phyloP scores from a whole-genome alignment of 2,329 filamentous ascomycete species.

The Cytospora paraplurivora region DNA sequence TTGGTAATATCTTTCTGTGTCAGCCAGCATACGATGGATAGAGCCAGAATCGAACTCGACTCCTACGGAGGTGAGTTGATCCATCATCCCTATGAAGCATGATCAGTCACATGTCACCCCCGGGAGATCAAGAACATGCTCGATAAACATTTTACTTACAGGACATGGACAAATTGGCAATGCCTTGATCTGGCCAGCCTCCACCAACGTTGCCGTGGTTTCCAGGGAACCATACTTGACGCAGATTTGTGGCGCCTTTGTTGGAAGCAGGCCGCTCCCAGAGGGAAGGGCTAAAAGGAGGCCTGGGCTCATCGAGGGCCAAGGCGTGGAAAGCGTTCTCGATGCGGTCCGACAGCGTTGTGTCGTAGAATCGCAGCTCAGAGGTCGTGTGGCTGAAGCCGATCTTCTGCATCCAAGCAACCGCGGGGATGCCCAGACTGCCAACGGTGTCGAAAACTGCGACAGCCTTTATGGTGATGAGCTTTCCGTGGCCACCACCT shows the following conservation, averaged over 20 bases:
- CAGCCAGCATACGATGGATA: slow-evolving; percentile 45
- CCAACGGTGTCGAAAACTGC: slow-evolving; percentile 57
- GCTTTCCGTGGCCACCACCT: slow-evolving; percentile 38
- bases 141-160: slow-evolving; percentile 37
- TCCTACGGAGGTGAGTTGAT: slow-evolving; percentile 54
- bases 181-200: slow-evolving; percentile 59
- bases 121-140: slow-evolving; percentile 32
- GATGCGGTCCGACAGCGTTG: slow-evolving; percentile 53
- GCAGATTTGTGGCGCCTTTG: slow-evolving; percentile 45
- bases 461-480: slow-evolving; percentile 52
- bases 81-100: slow-evolving; percentile 54
- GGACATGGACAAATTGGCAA: slow-evolving; percentile 41
- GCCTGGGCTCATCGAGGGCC: slow-evolving; percentile 58
- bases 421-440: slow-evolving; percentile 49
- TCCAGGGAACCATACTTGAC: slow-evolving; percentile 69
- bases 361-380: slow-evolving; percentile 57
- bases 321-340: slow-evolving; percentile 62
- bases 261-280: slow-evolving; percentile 51
- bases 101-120: neutral
- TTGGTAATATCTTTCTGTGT: slow-evolving; percentile 34
- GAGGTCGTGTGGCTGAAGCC: slow-evolving; percentile 47
- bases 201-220: slow-evolving; percentile 72
- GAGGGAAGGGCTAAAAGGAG: slow-evolving; percentile 57
- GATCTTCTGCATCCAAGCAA: slow-evolving; percentile 48
- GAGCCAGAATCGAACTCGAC: slow-evolving; percentile 50